Conservation (phyloP, 1,284 basidiomycete species). For the Volvariella volvacea region DNA sequence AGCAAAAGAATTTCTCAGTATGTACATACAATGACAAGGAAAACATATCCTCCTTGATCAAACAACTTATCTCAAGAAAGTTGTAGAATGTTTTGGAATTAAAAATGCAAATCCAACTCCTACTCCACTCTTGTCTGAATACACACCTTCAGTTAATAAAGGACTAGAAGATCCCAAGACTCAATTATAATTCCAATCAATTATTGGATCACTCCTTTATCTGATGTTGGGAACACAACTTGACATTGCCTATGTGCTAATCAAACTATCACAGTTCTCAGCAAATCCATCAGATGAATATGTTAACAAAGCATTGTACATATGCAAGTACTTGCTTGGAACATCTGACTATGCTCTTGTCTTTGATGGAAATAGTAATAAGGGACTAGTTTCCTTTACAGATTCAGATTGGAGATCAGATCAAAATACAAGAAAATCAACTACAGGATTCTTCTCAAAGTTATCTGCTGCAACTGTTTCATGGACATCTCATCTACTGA, state of each 20-base stretch:
- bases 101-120: constrained; percentile 20
- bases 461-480: constrained; percentile 13
- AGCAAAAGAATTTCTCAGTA: constrained; percentile 25
- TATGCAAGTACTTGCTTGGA: not conserved
- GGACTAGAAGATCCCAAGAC: not conserved
- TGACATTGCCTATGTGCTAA: constrained; percentile 3
- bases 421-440: constrained; percentile 11
- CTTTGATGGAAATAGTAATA: constrained; percentile 12
- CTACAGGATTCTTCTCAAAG: constrained; percentile 16
- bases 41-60: constrained; percentile 25
- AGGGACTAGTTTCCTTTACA: constrained; percentile 14
- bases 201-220: constrained; percentile 4
- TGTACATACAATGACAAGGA: constrained; percentile 20
- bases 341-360: constrained; percentile 14
- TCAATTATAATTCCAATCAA: constrained; percentile 2
- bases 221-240: constrained; percentile 1
- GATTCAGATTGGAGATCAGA: constrained; percentile 23
- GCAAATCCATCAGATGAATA: constrained; percentile 3
- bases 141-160: constrained; percentile 8
- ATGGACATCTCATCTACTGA: constrained; percentile 18
- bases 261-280: constrained; percentile 3
- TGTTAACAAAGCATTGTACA: constrained; percentile 1
- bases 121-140: constrained; percentile 25
- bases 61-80: constrained; percentile 21
- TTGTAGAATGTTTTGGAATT: constrained; percentile 26